Percentiles rank a stretch among this genome's conserved stretches.
Conservation (phyloP, 768 basidiomycete genomes). For the Sistotremastrum niveocremeum region DNA sequence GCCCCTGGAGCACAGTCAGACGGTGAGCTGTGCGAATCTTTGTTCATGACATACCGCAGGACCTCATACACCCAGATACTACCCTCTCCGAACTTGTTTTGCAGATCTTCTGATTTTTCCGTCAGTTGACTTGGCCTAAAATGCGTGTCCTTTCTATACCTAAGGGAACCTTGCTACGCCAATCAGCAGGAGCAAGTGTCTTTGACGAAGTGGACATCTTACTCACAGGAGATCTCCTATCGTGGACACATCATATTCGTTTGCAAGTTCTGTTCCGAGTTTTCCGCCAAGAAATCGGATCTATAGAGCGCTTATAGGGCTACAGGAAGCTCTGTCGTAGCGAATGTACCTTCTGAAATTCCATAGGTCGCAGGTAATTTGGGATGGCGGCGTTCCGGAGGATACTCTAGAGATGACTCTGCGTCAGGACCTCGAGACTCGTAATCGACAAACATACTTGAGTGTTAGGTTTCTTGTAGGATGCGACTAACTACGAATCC, state of each 20-base stretch:
- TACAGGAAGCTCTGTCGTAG: not conserved
- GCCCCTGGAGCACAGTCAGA: conserved; percentile 34
- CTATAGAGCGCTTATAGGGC: conserved; percentile 22
- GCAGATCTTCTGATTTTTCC: conserved; percentile 49
- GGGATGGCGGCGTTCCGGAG: conserved; percentile 75
- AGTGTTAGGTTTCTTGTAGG: conserved; percentile 80
- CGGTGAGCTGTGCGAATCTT: conserved; percentile 1
- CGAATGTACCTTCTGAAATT: conserved; percentile 69
- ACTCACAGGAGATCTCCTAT: conserved; percentile 84
- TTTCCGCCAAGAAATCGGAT: conserved; percentile 95
- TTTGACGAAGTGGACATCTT: too few species aligned
- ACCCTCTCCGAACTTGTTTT: conserved; percentile 66
- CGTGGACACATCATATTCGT: conserved; percentile 78
- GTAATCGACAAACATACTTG: conserved; percentile 36
- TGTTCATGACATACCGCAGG: conserved; percentile 42
- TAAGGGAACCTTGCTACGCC: too few species aligned
- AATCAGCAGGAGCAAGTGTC: too few species aligned
- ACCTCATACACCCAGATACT: conserved; percentile 90
- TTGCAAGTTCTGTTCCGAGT: conserved; percentile 74
- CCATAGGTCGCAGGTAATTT: conserved; percentile 66
- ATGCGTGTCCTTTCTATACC: too few species aligned
- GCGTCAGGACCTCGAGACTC: not conserved
- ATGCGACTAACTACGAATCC: conserved; percentile 58
- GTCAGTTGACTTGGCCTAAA: too few species aligned
- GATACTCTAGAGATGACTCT: conserved; percentile 44